Conservation (phyloP, 192 early-diverging fungal species). For the Geranomyces michiganensis region DNA sequence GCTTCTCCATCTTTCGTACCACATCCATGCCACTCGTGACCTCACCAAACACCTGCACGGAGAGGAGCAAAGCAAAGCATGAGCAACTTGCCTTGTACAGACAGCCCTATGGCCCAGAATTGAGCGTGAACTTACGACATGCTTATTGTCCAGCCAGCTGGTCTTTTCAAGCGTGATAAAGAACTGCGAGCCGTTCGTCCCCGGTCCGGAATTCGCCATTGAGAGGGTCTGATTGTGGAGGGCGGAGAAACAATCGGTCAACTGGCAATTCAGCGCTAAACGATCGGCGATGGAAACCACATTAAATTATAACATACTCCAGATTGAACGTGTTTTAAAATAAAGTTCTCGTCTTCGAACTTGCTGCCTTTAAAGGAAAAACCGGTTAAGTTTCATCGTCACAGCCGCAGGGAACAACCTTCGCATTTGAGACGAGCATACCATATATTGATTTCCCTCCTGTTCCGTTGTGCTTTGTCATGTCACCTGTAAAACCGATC, state of each 20-base stretch:
- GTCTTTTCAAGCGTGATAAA: constrained; percentile 85
- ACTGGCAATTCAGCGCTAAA: no score
- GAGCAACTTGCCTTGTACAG: not conserved
- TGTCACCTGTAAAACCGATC: constrained; percentile 71
- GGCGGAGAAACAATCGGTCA: not conserved
- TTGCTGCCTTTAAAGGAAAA: constrained; percentile 35
- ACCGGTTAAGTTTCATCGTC: no score
- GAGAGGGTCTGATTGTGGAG: constrained; percentile 61
- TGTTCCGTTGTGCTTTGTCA: constrained; percentile 80
- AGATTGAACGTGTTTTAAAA: constrained; percentile 52
- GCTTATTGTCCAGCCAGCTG: constrained; percentile 85
- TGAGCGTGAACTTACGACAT: constrained; percentile 69
- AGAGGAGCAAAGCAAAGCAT: no score
- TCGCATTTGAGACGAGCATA: no score
- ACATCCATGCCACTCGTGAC: constrained; percentile 64
- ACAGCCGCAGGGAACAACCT: no score
- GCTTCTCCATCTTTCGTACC: constrained; percentile 64
- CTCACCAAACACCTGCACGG: constrained; percentile 51
- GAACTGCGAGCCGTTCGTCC: constrained; percentile 91
- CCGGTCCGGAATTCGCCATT: constrained; percentile 91
- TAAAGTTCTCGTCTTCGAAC: constrained; percentile 73
- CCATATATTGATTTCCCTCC: constrained; percentile 92
- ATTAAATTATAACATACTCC: no score
- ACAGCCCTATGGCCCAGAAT: not conserved
- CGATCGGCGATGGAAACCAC: no score